Base-by-base conservation (phyloP, 202 grass and related monocot species). In the Schoenoplectus tabernaemontani region DNA sequence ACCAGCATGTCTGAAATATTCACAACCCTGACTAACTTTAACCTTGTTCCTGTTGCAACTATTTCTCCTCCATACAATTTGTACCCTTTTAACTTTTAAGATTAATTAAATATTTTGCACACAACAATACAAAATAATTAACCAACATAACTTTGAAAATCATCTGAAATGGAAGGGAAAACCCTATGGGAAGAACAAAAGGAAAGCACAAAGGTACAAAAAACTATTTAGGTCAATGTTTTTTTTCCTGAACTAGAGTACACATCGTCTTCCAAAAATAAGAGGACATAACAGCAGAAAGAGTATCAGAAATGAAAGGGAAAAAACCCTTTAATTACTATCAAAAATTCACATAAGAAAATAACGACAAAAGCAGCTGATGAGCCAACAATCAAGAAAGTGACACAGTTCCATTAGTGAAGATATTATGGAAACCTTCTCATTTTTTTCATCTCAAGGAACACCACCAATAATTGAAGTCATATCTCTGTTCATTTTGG, bases 391-490 rank as follows among this genome's bases (percentile, higher is more conserved):
- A 72, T 72, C 68, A 72, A 72, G 43, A 72, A 72, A 72, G 23
- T 2, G 24, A 72, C 43, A 6, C 22, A 30, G 43, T 43, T 47
- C 68, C 43, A 72, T 50, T 53, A 54, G 23, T 28, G 42, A 71
- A 48, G 67, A 4, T 28, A 12, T 28, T 48, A 28, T 42, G 41
- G 10, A 46, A 71, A 24, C 24, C 9, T 71, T 46, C 42, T 47
- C 7, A 71, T 71, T 24, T 15, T 17, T 53, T 74, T 53, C 7
- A 54, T 75, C 1, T 75, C 70, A 75, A 75, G 70, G 47, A 56
- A 75, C 47, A 75, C 7, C 28, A 57, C 24, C 72, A 78, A 78
- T 64, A 63, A 64, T 64, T 80, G 57, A 62, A 53, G 7, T 17
- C 57, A 30, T 51, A 61, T 63, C 26, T 64, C 59, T 64, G 70